These are phyloP conservation scores for Starmerella kuoi DNA, from an alignment of 805 yeast species.

Conservation along the genomic window DNA sequence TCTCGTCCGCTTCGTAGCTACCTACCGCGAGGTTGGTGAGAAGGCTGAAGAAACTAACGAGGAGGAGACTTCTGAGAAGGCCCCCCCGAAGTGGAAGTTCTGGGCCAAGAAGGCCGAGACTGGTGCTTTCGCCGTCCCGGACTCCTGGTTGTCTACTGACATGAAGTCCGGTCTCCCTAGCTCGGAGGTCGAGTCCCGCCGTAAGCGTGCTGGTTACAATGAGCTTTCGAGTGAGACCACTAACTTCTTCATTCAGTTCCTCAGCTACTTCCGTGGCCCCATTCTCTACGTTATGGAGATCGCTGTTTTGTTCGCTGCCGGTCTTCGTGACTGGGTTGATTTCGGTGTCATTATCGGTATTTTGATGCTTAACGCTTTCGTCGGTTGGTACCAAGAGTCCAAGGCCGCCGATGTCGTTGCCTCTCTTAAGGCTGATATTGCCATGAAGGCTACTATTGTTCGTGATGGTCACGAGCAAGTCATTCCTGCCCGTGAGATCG, in stretches of 20 bases:
- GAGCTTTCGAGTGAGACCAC: constrained; percentile 82
- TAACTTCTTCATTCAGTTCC: constrained; percentile 64
- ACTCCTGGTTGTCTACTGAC: constrained; percentile 69
- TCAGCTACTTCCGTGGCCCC: constrained; percentile 84
- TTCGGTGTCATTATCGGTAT: constrained; percentile 93
- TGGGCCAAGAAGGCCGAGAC: constrained; percentile 41
- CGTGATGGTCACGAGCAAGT: constrained; percentile 73
- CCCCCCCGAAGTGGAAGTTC: constrained; percentile 49
- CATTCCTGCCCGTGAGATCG: constrained; percentile 72
- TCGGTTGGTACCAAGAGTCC: constrained; percentile 94
- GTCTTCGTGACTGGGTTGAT: constrained; percentile 96
- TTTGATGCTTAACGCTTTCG: constrained; percentile 74
- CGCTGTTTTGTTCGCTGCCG: constrained; percentile 88
- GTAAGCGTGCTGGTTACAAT: constrained; percentile 80
- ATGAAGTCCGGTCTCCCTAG: constrained; percentile 62
- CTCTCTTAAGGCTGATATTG: constrained; percentile 86
- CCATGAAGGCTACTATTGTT: constrained; percentile 75
- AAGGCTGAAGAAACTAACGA: constrained; percentile 37
- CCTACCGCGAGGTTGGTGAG: constrained; percentile 31
- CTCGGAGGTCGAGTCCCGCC: constrained; percentile 67
- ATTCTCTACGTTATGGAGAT: constrained; percentile 94
- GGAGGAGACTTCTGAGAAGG: constrained; percentile 49
- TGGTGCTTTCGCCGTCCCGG: constrained; percentile 46
- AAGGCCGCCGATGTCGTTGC: constrained; percentile 97
- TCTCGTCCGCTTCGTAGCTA: constrained; percentile 29